Evolutionary conservation across 768 basidiomycete genomes (phyloP).

Genomic region (Rhodosporidiobolus odoratus): DNA sequence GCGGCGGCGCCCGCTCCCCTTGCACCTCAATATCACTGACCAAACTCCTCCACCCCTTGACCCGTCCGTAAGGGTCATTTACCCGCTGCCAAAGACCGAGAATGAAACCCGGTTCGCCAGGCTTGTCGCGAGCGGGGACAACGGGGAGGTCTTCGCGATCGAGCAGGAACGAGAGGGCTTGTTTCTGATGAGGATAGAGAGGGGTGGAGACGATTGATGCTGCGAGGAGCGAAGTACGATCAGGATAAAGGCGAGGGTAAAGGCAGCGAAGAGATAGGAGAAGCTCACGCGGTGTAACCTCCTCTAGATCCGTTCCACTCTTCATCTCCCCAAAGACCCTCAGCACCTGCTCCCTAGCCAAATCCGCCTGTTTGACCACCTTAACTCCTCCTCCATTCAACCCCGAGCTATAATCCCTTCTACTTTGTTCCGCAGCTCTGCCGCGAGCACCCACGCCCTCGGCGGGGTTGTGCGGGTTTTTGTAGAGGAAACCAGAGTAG

Average conservation of each 20-base stretch:
- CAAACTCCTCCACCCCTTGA: conserved; percentile 63
- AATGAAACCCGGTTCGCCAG: conserved; percentile 28
- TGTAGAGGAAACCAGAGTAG: conserved; percentile 67
- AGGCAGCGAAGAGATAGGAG: conserved; percentile 17
- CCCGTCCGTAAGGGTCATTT: conserved; percentile 47
- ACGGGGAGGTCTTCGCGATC: conserved; percentile 60
- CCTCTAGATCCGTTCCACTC: conserved; percentile 75
- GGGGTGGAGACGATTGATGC: conserved; percentile 63
- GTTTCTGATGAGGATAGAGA: conserved; percentile 96
- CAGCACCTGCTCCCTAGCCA: conserved; percentile 62
- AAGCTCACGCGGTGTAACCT: conserved; percentile 75
- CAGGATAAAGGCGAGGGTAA: conserved; percentile 16
- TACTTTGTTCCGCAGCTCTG: conserved; percentile 39
- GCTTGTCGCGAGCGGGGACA: conserved; percentile 27
- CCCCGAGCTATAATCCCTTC: conserved; percentile 45
- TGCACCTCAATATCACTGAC: conserved; percentile 72
- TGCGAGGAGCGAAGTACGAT: conserved; percentile 16
- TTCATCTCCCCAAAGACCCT: conserved; percentile 84
- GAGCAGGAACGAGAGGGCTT: conserved; percentile 88
- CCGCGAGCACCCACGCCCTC: conserved; percentile 45
- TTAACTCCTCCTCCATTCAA: conserved; percentile 50
- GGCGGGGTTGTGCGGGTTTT: conserved; percentile 69
- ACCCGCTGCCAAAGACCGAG: conserved; percentile 52
- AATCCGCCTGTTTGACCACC: conserved; percentile 45
- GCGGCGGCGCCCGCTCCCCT: conserved; percentile 29